Base-by-base conservation (phyloP, 2,329 filamentous ascomycete genomes). In the Botrytis pseudocinerea region DNA sequence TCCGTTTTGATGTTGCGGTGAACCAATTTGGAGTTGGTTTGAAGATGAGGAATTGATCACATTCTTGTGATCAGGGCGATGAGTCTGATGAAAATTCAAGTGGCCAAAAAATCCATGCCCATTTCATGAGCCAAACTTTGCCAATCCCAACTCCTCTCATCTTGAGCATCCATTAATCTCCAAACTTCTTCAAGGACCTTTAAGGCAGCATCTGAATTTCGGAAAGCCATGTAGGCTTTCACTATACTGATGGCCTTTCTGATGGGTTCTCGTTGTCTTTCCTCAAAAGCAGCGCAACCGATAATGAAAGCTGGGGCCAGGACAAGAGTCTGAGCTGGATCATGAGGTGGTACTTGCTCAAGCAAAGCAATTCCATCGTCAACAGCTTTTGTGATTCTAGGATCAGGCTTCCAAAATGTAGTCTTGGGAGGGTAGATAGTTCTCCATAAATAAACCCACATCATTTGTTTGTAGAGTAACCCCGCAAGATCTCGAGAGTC, bases 111-210 rank as follows among this genome's bases (percentile, higher is more conserved):
- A 79, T 90, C 86, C 51, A 90, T 83, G 0, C 83, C 84, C 80
- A 89, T 85, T 12, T 82, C 78, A 70, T 83, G 81, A 1, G 88
- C 88, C 42, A 90, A 84, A 5, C 83, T 82, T 75, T 90, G 88
- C 89, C 89, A 91, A 79, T 91, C 89, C 89, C 89, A 91, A 28
- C 84, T 83, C 40, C 83, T 77, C 86, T 88, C 90, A 68, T 90
- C 87, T 32, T 85, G 87, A 16, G 81, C 79, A 40, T 86, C 87
- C 87, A 91, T 90, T 35, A 87, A 82, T 35, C 83, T 80, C 89
- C 89, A 91, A 4, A 91, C 83, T 76, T 87, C 85, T 76, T 89
- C 86, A 20, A 91, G 83, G 1, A 91, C 80, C 74, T 88, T 82
- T 25, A 82, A 75, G 4, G 87, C 86, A 20, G 85, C 83, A 75